Evolutionary conservation across 768 basidiomycete species (phyloP).

Genomic region (Sistotremastrum suecicum): DNA sequence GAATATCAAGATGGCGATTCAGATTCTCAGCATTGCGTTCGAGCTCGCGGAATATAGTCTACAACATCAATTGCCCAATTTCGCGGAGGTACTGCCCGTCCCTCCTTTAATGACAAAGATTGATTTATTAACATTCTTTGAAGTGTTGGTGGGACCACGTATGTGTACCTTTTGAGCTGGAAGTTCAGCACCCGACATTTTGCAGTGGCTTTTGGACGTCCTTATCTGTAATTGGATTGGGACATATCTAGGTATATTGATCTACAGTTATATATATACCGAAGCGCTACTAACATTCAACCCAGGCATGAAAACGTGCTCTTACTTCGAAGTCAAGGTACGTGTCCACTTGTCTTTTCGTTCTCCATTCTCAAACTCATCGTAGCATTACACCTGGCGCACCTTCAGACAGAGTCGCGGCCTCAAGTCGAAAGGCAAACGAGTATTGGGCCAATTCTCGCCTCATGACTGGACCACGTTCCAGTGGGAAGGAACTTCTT

Average conservation of each 20-base stretch:
- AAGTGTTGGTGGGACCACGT: slow-evolving; percentile 95
- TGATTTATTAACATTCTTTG: slow-evolving; percentile 7
- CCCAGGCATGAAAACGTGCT: slow-evolving; percentile 74
- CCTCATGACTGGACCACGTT: slow-evolving; percentile 82
- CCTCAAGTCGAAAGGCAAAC: slow-evolving; percentile 61
- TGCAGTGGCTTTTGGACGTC: slow-evolving; percentile 77
- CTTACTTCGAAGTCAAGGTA: slow-evolving; percentile 81
- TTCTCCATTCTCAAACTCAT: slow-evolving; percentile 3
- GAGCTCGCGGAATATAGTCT: slow-evolving; percentile 82
- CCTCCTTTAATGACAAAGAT: slow-evolving; percentile 11
- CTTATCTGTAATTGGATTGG: slow-evolving; percentile 82
- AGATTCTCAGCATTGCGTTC: slow-evolving; percentile 82
- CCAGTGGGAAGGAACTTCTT: slow-evolving; percentile 73
- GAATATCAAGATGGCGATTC: not conserved
- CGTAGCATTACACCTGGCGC: slow-evolving; percentile 73
- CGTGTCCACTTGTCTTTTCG: slow-evolving; percentile 5
- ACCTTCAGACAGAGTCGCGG: slow-evolving; percentile 69
- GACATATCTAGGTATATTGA: slow-evolving; percentile 53
- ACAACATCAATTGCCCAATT: slow-evolving; percentile 80
- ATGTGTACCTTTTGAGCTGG: slow-evolving; percentile 16
- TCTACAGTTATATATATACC: not conserved
- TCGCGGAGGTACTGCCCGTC: slow-evolving; percentile 47
- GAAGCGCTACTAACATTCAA: slow-evolving; percentile 9
- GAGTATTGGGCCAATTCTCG: slow-evolving; percentile 72
- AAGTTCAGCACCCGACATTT: slow-evolving; percentile 1